Base-by-base conservation (phyloP, 2,329 filamentous ascomycete genomes). In the Hypoxylon sp. region DNA sequence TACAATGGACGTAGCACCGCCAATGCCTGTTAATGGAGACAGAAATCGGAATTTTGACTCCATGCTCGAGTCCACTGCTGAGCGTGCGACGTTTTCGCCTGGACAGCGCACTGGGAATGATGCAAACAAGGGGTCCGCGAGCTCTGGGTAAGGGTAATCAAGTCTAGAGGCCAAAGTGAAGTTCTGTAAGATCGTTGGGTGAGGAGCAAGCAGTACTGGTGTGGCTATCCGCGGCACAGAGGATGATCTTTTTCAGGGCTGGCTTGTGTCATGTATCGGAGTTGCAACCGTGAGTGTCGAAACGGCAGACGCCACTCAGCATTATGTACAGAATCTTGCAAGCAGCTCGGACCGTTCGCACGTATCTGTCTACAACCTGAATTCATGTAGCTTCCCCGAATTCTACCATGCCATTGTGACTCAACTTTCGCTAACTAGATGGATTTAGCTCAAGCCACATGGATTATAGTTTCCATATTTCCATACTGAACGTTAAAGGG, bases 281-380 rank as follows among this genome's bases (percentile, higher is more conserved):
- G 11, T 25, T n/a, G 30, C 14, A 37, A 32, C 19, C 48, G 11
- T 51, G 21, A 19, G 21, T 37, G 27, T 34, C 34, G 30, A 27
- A 39, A 34, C 25, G 16, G 32, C 14, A 48, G 32, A 48, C 54
- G 43, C 43, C 54, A 47, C 54, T 39, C 54, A 48, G 45, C 54
- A 39, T 25, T 23, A 29, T 41, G 3, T 16, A 16, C 16, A 46
- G 32, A 4, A n/a, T 23, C 11, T 25, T 25, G 12, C 19, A 46
- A 55, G 27, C 14, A 43, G 39, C 12, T 37, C 11, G 19, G 53
- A 4, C 41, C 6, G 30, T 46, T 43, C 27, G 52, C 39, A 34
- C 39, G 52, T 34, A 14, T 11, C 11, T 34, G 11, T 32, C 12
- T 11, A 34, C 12, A 34, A 27, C 25, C 39, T 12, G 30, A 9